Base-by-base conservation (phyloP, 1,139 yeast genomes). In the Dujonia santamariae region DNA sequence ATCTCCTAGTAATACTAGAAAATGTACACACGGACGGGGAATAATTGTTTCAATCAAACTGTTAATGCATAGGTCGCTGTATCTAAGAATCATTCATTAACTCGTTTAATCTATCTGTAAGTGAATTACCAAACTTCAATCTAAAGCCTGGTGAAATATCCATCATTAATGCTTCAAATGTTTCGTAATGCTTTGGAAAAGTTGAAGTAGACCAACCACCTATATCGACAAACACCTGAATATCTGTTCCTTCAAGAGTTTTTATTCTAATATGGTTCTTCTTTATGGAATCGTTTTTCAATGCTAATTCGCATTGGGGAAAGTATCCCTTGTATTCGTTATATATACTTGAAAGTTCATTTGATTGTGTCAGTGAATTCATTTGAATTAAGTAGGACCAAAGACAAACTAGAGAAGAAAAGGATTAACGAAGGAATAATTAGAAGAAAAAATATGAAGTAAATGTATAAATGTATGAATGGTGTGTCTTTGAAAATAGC, bases 91-190 rank as follows among this genome's bases (percentile, higher is more conserved):
- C 11, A 13, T 27, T 31, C 19, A 19, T 12, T 14, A 31, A 26
- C 16, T 26, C 30, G 17, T 19, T 24, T 32, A 67, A 44, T 39
- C 56, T 56, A 2, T 39, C 38, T 4, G 46, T 31, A 19, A 73
- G 46, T 15, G 43, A 44, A 9, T 44, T 29, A 30, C 63, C 60
- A 55, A 74, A 75, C 11, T 35, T 33, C 3, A 35, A 15, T 4
- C 47, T 40, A 42, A 74, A 75, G 12, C 36, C 33, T 1, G 54
- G 51, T 3, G 78, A 70, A 8, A 48, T 37, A 0, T 38, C 37
- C 68, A 67, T 68, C 56, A 73, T 56, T 30, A 72, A 47, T 12
- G 67, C 59, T 44, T 75, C 80, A 35, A 69, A 60, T 0, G 77
- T 67, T 39, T 75, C 78, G 43, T 47, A 71, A 5, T 46, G 36